A percentile compares a stretch with the other conserved stretches of the same genome.
phyloP scores from a whole-genome alignment of 2,329 filamentous ascomycete genomes.

The Stagonosporopsis rhizophila region DNA sequence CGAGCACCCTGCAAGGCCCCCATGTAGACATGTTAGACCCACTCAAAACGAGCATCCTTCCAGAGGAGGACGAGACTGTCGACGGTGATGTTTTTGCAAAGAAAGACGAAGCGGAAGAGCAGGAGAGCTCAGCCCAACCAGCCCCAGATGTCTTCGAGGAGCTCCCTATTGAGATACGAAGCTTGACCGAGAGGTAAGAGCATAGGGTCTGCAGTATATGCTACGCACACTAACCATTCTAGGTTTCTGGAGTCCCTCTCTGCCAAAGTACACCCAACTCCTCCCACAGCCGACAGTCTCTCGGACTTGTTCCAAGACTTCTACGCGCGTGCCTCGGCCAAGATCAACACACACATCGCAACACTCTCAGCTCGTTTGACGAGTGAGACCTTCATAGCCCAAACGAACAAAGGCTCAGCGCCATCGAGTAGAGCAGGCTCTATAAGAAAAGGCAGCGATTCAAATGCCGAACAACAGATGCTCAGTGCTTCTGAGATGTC shows the following conservation, averaged over 20 bases:
- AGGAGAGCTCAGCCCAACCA: slow-evolving; percentile 30
- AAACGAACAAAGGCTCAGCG: slow-evolving; percentile 50
- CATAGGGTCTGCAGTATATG: not conserved
- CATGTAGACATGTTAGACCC: slow-evolving; percentile 55
- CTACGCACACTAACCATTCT: slow-evolving; percentile 6
- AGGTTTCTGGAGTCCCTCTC: slow-evolving; percentile 92
- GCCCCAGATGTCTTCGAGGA: slow-evolving; percentile 78
- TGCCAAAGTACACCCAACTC: slow-evolving; percentile 83
- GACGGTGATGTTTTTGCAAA: slow-evolving; percentile 53
- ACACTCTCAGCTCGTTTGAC: slow-evolving; percentile 77
- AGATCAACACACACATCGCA: slow-evolving; percentile 87
- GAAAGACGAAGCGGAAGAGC: slow-evolving; percentile 45
- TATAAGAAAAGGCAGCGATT: slow-evolving; percentile 45
- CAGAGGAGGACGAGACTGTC: slow-evolving; percentile 44
- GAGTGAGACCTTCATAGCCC: slow-evolving; percentile 61
- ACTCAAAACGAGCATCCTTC: slow-evolving; percentile 46
- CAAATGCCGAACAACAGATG: slow-evolving; percentile 75
- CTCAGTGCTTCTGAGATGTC: slow-evolving; percentile 85
- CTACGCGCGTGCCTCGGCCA: slow-evolving; percentile 78
- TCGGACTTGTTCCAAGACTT: slow-evolving; percentile 94
- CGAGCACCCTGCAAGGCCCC: slow-evolving; percentile 55
- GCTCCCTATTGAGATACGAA: slow-evolving; percentile 91
- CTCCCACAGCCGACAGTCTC: slow-evolving; percentile 81
- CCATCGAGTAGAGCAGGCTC: slow-evolving; percentile 48
- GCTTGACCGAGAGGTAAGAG: slow-evolving; percentile 80